A percentile compares a stretch with the other conserved stretches of the same genome.
These are phyloP conservation scores for Rhodocollybia butyracea DNA, from an alignment of 768 basidiomycete species.

Conservation along the genomic window DNA sequence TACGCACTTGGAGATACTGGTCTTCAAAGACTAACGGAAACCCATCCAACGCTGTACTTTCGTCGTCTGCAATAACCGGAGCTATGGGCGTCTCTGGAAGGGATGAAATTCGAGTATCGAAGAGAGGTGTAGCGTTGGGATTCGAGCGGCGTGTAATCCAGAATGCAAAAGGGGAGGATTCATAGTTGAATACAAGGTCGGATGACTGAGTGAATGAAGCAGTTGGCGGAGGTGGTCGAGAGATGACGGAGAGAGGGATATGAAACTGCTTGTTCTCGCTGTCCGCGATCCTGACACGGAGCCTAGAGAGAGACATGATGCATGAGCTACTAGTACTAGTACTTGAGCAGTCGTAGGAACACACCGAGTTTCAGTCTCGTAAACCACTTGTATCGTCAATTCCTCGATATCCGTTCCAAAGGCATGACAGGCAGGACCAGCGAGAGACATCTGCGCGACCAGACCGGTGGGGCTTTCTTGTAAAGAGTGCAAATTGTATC, in stretches of 20 bases:
- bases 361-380: constrained; percentile 54
- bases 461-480: constrained; percentile 44
- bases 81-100: constrained; percentile 58
- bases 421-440: constrained; percentile 58
- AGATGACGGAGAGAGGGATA: constrained; percentile 52
- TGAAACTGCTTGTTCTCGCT: constrained; percentile 60
- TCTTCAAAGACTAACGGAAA: constrained; percentile 78
- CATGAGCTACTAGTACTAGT: background rate
- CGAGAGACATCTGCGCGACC: constrained; percentile 50
- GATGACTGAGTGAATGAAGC: constrained; percentile 36
- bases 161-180: constrained; percentile 66
- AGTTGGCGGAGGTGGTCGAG: constrained; percentile 36
- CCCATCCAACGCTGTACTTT: constrained; percentile 53
- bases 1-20: constrained; percentile 65
- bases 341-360: constrained; percentile 7
- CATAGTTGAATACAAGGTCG: constrained; percentile 69
- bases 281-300: constrained; percentile 70
- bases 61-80: constrained; percentile 49
- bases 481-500: constrained; percentile 52
- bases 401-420: constrained; percentile 58
- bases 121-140: constrained; percentile 52
- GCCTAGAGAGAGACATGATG: constrained; percentile 28
- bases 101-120: constrained; percentile 66
- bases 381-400: constrained; percentile 62
- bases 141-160: constrained; percentile 73